Base-by-base conservation (phyloP, 129 eudicot genomes). In the Artemisia annua region DNA sequence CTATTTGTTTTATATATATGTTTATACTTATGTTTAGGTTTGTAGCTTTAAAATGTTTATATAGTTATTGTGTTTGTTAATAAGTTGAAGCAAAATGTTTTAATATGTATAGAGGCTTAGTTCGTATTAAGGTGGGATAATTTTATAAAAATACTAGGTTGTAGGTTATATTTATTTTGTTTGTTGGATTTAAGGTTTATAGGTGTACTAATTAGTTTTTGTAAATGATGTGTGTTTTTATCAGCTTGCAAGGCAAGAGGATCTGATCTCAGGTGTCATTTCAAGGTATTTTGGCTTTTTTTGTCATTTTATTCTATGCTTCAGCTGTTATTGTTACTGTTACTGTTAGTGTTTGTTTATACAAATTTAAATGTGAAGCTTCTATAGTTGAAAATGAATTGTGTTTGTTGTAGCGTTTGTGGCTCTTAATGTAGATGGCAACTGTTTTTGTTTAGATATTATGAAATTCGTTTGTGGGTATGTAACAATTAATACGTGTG, bases 161-260 rank as follows among this genome's bases (percentile, higher is more conserved):
- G 39, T 0, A 5, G 39, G 44, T 39, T 39, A 1, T 39, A 0
- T 43, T 59, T 48, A 20, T 30, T 51, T 55, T 53, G 11, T 15
- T 58, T 24, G 24, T 52, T 30, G 22, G 14, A 19, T 55, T 66
- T 6, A 48, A 55, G 5, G 28, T 35, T 11, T 32, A 30, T 65
- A 28, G 3, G 5, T 10, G 12, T 58, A 3, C 59, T 66, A 5
- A 72, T 58, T 22, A 10, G 20, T 0, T 48, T 66, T 32, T 39
- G n/a, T 66, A 32, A 60, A 2, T 51, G 7, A 62, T 71, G 44
- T 12, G 50, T 49, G 46, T 57, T 1, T 35, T 19, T 60, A 73
- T 43, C 80, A 87, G 92, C 92, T 73, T 87, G 92, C 85, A 87
- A 87, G 57, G 84, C 89, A 14, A 82, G 92, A 79, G 92, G 92